phyloP scores from a whole-genome alignment of 1,284 basidiomycete species.

The Ustilago vetiveriae region DNA sequence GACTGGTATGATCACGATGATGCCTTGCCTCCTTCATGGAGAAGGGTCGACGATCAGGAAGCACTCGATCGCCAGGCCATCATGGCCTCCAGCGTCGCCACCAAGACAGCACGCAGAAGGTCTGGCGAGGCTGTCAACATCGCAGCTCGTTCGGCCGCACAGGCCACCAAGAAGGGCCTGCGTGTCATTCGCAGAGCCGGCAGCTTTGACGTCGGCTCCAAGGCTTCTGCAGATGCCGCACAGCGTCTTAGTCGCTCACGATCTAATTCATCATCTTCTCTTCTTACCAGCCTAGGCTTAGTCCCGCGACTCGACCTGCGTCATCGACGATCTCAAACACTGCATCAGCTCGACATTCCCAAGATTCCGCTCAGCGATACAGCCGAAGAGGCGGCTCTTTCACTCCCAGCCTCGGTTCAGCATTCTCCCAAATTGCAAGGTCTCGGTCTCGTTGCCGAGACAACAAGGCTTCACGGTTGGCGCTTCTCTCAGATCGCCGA shows the following conservation, averaged over 20 bases:
- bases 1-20: slow-evolving; percentile 12
- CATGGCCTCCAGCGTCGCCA: slow-evolving; percentile 21
- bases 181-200: slow-evolving; percentile 40
- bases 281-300: slow-evolving; percentile 16
- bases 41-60: slow-evolving; percentile 17
- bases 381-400: slow-evolving; percentile 2
- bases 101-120: slow-evolving; percentile 28
- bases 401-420: slow-evolving; percentile 11
- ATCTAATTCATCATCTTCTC: slow-evolving; percentile 39
- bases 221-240: background rate
- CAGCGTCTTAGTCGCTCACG: slow-evolving; percentile 19
- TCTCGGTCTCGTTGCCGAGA: slow-evolving; percentile 16
- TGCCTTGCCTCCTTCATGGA: slow-evolving; percentile 16
- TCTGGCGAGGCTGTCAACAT: slow-evolving; percentile 33
- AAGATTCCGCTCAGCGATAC: background rate
- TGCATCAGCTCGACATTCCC: slow-evolving; percentile 9
- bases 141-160: slow-evolving; percentile 34
- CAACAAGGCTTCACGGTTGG: slow-evolving; percentile 7
- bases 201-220: slow-evolving; percentile 39
- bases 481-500: slow-evolving; percentile 48
- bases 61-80: slow-evolving; percentile 20
- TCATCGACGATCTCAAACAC: slow-evolving; percentile 28
- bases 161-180: slow-evolving; percentile 35
- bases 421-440: slow-evolving; percentile 22
- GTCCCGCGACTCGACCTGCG: slow-evolving; percentile 13